Evolutionary conservation across 1,139 yeast genomes (phyloP), one percentile per base, ranked within the genome.

Genomic region (Kurtzmaniella quercitrusa): DNA sequence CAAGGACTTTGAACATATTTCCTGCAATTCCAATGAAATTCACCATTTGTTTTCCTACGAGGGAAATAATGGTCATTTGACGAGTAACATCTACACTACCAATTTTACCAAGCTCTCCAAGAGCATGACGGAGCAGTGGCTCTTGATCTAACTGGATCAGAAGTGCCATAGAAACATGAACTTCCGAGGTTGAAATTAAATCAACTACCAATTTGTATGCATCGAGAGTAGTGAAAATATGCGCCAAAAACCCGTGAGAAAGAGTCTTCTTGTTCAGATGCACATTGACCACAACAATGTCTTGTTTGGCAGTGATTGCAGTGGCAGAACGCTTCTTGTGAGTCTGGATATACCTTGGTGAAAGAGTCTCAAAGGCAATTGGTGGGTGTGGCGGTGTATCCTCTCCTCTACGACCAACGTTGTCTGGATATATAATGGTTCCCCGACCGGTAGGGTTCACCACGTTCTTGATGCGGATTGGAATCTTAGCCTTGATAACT

Each of bases 21-120:
- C 98, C 97, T 0, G 98, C 98, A 59, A 90, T 91, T 60, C 98
- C 98, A 50, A 93, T 87, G 60, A 86, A 80, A 60, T 90, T 96
- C 58, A 90, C 93, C 98, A 93, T 93, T 62, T 93, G 95, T 58
- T 88, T 90, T 37, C 98, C 98, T 39, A 93, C 98, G 44, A 93
- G 75, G 4, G 98, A 90, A 21, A 93, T 84, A 58, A 93, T 93
- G 51, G 96, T 84, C 85, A 93, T 81, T 51, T 85, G 81, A 52
- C 86, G 79, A 1, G 95, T 87, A 41, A 91, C 82, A 57, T 93
- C 98, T 38, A 93, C 96, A 1, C 85, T 72, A 38, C 98, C 98
- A 68, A 86, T 82, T 55, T 77, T 79, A 42, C 83, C 77, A 54
- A 93, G 75, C 57, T 90, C 96, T 39, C 72, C 77, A 42, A 90